Conservation (phyloP, 768 basidiomycete genomes). For the Cubamyces sp. region DNA sequence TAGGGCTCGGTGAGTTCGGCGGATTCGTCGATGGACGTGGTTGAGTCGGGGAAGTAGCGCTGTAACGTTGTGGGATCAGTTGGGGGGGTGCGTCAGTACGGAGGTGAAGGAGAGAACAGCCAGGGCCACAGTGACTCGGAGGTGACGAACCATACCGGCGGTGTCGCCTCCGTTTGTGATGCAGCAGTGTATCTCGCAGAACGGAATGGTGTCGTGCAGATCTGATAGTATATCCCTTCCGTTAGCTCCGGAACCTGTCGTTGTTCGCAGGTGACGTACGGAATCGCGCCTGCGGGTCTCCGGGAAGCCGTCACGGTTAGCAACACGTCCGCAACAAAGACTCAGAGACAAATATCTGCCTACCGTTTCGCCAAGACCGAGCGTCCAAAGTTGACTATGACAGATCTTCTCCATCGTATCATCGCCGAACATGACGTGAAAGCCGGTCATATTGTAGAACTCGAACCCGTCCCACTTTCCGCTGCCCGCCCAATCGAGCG, state of each 20-base stretch:
- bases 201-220: neutral
- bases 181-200: neutral
- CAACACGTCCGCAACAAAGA: no score
- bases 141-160: neutral
- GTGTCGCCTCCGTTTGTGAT: neutral
- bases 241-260: no score
- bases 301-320: no score
- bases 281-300: no score
- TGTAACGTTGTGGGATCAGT: no score
- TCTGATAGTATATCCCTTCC: no score
- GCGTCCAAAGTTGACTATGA: no score
- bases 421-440: constrained; percentile 35
- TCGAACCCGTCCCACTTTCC: constrained; percentile 32
- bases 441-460: constrained; percentile 37
- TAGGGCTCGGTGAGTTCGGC: neutral
- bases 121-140: no score
- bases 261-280: no score
- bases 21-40: neutral
- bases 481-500: constrained; percentile 32
- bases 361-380: no score
- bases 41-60: neutral
- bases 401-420: constrained; percentile 30
- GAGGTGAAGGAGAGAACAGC: neutral
- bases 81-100: neutral
- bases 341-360: no score